Percentiles rank a stretch among this genome's conserved stretches.
phyloP scores from a whole-genome alignment of 495 filamentous ascomycete genomes.

The Neurospora cerealis region DNA sequence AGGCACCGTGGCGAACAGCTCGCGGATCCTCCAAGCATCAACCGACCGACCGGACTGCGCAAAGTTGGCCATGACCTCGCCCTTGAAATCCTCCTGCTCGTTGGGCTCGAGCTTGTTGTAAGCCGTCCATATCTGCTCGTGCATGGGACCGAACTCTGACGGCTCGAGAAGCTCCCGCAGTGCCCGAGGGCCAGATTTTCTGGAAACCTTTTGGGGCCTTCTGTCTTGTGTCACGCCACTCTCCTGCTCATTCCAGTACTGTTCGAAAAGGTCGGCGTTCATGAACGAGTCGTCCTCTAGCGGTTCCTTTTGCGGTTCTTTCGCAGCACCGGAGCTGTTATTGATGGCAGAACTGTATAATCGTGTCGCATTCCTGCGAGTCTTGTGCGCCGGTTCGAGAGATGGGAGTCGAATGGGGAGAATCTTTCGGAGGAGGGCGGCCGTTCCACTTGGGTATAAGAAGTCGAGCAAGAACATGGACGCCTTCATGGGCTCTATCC shows the following conservation, averaged over 20 bases:
- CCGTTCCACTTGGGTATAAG: constrained; percentile 47
- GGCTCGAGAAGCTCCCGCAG: constrained; percentile 1
- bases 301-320: not conserved
- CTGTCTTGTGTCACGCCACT: not conserved
- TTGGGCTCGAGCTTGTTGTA: constrained; percentile 14
- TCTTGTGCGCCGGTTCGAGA: constrained; percentile 1
- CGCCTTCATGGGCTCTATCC: constrained; percentile 20
- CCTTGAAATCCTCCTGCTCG: constrained; percentile 3
- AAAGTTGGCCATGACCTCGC: constrained; percentile 13
- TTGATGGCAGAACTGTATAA: constrained; percentile 4
- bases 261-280: not conserved
- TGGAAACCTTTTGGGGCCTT: not conserved
- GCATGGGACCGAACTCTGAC: not conserved
- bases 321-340: not conserved
- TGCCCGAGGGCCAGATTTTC: not conserved
- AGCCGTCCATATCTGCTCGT: constrained; percentile 17
- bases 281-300: not conserved
- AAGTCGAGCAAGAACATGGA: constrained; percentile 49
- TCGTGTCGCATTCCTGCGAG: constrained; percentile 3
- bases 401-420: constrained; percentile 7
- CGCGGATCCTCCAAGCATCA: constrained; percentile 16
- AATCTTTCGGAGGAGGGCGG: constrained; percentile 36
- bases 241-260: not conserved
- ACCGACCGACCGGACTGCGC: constrained; percentile 11
- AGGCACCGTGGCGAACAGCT: constrained; percentile 10